Base-by-base conservation (phyloP, 331 rosid genomes). In the Cydonia oblonga region DNA sequence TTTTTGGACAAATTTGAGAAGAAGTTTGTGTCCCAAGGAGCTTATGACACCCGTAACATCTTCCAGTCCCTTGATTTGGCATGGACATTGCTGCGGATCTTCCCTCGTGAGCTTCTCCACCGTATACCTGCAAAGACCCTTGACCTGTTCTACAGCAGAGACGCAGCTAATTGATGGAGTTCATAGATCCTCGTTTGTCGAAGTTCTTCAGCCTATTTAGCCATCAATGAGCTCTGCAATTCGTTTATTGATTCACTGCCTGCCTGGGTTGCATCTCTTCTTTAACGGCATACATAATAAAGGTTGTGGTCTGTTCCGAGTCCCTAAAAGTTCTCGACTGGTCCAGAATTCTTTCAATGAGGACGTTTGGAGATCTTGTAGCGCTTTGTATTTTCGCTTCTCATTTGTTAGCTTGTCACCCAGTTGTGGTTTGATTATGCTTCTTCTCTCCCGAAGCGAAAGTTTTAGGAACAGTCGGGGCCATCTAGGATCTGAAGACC, bases 91-190 rank as follows among this genome's bases (percentile, higher is more conserved):
- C 93, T 95, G 75, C 96, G 97, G 54, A 95, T 95, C 67, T 95
- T 95, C 90, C 99, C 99, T 5, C 99, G 99, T 20, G 99, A 95
- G 84, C 99, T 95, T 75, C 97, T 95, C 84, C 99, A 95, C 81
- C 97, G 99, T 83, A 95, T 95, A 53, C 99, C 99, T 38, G 93
- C 93, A 26, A 95, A 95, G 87, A 91, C 97, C 57, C 99, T 95
- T 29, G 99, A 95, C 44, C 90, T 46, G 73, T 95, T 44, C 77
- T 95, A 95, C 81, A 95, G 92, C 87, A 87, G 99, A 66, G 97
- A 95, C 72, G 86, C 96, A 52, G 84, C 88, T 35, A 89, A 95
- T 81, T 91, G 86, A 91, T 82, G 72, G 70, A 53, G 59, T 24
- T 33, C 57, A 25, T 14, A 25, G 15, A 61, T 60, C 76, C 46